These are phyloP conservation scores for Aspergillus pseudoviridinutans DNA, from an alignment of 2,329 filamentous ascomycete species.

Conservation along the genomic window DNA sequence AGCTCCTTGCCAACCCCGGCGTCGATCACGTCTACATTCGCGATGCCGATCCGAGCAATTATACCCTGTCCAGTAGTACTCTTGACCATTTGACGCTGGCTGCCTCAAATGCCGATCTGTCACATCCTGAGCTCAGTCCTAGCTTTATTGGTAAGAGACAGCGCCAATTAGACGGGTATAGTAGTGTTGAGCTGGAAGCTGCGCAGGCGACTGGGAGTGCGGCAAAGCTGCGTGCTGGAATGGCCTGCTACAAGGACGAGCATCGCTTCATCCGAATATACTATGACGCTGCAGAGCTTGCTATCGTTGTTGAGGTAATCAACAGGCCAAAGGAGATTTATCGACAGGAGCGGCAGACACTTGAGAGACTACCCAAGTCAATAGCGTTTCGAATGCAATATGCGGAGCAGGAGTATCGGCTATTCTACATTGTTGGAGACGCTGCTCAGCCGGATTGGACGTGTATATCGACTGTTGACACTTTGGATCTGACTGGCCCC, in stretches of 20 bases:
- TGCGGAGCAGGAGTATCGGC: constrained; percentile 8
- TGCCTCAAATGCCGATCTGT: constrained; percentile 13
- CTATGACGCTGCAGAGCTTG: constrained; percentile 8
- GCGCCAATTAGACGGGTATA: constrained; percentile 13
- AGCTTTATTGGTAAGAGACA: constrained; percentile 27
- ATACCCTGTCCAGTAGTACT: constrained; percentile 12
- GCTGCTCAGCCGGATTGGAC: constrained; percentile 5
- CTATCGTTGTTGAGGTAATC: constrained; percentile 13
- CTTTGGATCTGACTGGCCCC: constrained; percentile 26
- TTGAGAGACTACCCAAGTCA: background rate
- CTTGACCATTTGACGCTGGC: background rate
- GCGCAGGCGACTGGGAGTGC: background rate
- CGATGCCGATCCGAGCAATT: constrained; percentile 17
- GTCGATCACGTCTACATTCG: constrained; percentile 24
- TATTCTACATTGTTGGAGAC: constrained; percentile 1
- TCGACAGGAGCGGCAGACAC: constrained; percentile 4
- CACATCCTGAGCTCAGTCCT: constrained; percentile 11
- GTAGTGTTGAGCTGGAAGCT: constrained; percentile 5
- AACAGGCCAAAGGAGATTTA: constrained; percentile 16
- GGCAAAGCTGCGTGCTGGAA: constrained; percentile 7
- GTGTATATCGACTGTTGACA: constrained; percentile 17
- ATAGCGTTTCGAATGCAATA: constrained; percentile 9
- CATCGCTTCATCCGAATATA: constrained; percentile 18
- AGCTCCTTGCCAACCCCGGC: constrained; percentile 9
- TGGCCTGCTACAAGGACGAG: constrained; percentile 22